Evolutionary conservation across 2,329 filamentous ascomycete species (phyloP).

Genomic region (Cercospora citrullina): DNA sequence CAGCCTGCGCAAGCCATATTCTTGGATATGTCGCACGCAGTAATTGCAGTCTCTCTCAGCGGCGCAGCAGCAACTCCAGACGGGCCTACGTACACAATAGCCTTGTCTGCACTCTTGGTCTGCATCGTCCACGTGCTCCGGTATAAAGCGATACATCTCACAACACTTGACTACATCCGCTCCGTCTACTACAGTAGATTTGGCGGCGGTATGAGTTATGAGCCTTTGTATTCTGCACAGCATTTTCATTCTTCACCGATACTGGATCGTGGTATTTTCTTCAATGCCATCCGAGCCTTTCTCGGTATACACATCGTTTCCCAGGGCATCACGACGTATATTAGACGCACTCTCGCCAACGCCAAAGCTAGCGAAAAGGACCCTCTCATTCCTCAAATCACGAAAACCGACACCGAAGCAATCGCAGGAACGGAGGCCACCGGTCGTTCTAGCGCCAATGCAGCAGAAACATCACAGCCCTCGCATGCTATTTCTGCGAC

Average conservation of each 20-base stretch:
- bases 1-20: constrained; percentile 83
- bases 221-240: constrained; percentile 35
- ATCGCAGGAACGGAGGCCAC: constrained; percentile 30
- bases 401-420: constrained; percentile 36
- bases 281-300: constrained; percentile 36
- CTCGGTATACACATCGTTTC: constrained; percentile 42
- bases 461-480: constrained; percentile 30
- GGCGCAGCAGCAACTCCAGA: constrained; percentile 71
- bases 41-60: constrained; percentile 87
- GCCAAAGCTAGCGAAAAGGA: constrained; percentile 41
- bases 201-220: constrained; percentile 33
- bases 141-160: constrained; percentile 52
- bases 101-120: constrained; percentile 71
- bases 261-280: constrained; percentile 36
- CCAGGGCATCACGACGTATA: constrained; percentile 40
- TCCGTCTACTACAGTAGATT: constrained; percentile 41
- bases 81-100: constrained; percentile 69
- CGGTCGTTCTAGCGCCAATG: constrained; percentile 23
- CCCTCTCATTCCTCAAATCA: constrained; percentile 32
- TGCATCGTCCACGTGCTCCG: constrained; percentile 51
- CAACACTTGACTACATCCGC: constrained; percentile 41
- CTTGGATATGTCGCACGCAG: constrained; percentile 85
- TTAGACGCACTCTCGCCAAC: constrained; percentile 39
- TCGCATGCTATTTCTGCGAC: constrained; percentile 38
- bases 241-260: constrained; percentile 35